Evolutionary conservation across 106 monocot species (phyloP).

Genomic region (Dioscorea alata): DNA sequence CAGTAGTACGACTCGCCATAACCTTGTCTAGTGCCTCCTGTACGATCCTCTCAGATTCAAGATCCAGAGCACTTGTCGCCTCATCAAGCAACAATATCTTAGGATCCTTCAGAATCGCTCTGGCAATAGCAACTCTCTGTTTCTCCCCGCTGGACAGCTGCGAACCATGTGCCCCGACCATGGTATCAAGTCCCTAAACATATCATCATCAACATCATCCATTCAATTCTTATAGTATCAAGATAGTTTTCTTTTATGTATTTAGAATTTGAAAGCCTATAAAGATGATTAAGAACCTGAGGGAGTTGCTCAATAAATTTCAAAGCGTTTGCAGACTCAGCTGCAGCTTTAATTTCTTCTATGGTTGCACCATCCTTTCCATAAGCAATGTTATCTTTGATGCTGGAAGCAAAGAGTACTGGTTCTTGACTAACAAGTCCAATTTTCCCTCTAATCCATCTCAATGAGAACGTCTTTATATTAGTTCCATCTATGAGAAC

Average conservation of each 20-base stretch:
- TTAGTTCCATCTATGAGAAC: conserved; percentile 18
- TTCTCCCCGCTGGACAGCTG: too few species aligned
- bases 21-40: background rate
- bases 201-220: too few species aligned
- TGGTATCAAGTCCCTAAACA: too few species aligned
- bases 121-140: conserved; percentile 22
- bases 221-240: too few species aligned
- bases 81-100: background rate
- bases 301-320: conserved; percentile 14
- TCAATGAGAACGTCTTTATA: conserved; percentile 2
- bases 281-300: background rate
- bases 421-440: conserved; percentile 26
- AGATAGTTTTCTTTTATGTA: too few species aligned
- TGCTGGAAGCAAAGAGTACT: conserved; percentile 15
- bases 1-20: too few species aligned
- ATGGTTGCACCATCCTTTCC: conserved; percentile 13
- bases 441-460: conserved; percentile 17
- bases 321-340: conserved; percentile 14
- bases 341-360: conserved; percentile 13
- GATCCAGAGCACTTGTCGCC: conserved; percentile 1
- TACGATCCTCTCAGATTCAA: conserved; percentile 1
- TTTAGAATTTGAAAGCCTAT: too few species aligned
- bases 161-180: too few species aligned
- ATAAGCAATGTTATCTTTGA: conserved; percentile 18
- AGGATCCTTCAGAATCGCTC: conserved; percentile 1